Evolutionary conservation across 139 green algal species (phyloP).

Genomic region (Coelastrella sp.): DNA sequence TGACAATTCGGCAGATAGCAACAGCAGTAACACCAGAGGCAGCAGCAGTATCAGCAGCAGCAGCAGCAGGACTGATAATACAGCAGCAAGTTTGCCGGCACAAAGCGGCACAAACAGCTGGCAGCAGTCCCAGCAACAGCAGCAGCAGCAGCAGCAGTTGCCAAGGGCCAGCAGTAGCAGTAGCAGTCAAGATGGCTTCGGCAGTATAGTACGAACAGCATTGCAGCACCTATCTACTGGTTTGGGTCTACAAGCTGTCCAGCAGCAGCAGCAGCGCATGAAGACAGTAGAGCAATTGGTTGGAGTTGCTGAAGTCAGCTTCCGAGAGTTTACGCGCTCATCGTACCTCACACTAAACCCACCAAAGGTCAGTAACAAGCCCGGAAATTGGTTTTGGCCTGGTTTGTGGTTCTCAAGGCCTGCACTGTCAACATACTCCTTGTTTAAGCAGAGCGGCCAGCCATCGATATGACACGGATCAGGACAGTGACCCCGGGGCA

Average conservation of each 20-base stretch:
- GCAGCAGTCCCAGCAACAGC: not conserved
- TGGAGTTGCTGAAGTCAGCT: conserved; percentile 1
- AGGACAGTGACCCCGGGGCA: too few species aligned
- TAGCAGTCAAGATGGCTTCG: conserved; percentile 1
- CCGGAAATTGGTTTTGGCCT: too few species aligned
- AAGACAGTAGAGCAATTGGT: conserved; percentile 17
- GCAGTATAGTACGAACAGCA: not conserved
- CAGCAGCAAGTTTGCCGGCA: not conserved
- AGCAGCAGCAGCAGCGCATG: not conserved
- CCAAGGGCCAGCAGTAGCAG: conserved; percentile 20
- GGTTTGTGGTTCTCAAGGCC: too few species aligned
- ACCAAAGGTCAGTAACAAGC: conserved; percentile 3
- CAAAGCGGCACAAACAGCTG: not conserved
- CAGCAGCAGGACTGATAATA: not conserved
- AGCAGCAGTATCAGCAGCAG: conserved; percentile 19
- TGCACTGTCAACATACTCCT: too few species aligned
- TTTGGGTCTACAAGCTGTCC: conserved; percentile 16
- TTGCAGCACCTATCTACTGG: conserved; percentile 21
- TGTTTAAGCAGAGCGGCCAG: too few species aligned
- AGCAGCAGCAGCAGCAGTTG: conserved; percentile 26
- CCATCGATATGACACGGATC: too few species aligned
- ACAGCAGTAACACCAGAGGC: conserved; percentile 13
- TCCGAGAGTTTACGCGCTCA: conserved; percentile 51
- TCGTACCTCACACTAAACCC: conserved; percentile 49
- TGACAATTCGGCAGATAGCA: not conserved